Evolutionary conservation across 1,284 basidiomycete species (phyloP).

Genomic region (Schizophyllum amplum): DNA sequence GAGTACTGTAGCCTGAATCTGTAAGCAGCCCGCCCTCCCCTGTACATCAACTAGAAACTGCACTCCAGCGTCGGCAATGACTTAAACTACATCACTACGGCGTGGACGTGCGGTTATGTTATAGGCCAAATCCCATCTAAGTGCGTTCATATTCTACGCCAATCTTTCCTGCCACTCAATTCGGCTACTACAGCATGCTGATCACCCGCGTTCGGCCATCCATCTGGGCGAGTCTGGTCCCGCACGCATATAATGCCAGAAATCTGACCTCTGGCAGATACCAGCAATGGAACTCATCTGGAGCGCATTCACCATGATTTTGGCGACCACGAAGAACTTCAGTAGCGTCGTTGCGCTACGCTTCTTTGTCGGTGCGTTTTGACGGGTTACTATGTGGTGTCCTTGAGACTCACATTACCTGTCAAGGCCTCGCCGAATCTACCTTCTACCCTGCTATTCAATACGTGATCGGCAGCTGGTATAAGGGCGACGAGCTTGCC

Average conservation of each 20-base stretch:
- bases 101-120: constrained; percentile 35
- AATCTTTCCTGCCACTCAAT: neutral
- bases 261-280: constrained; percentile 18
- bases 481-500: constrained; percentile 30
- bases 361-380: constrained; percentile 29
- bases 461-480: constrained; percentile 36
- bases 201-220: constrained; percentile 31
- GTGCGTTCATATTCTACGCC: constrained; percentile 18
- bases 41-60: neutral
- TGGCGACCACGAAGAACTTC: constrained; percentile 28
- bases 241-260: neutral
- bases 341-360: constrained; percentile 23
- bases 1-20: too few species aligned
- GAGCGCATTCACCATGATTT: constrained; percentile 30
- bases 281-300: constrained; percentile 32
- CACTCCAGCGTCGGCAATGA: constrained; percentile 26
- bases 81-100: constrained; percentile 34
- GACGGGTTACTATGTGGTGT: neutral
- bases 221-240: constrained; percentile 27
- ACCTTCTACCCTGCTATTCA: constrained; percentile 35
- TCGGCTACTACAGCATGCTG: constrained; percentile 20
- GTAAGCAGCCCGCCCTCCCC: neutral
- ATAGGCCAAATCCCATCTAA: constrained; percentile 34
- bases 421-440: constrained; percentile 29
- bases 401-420: neutral